Evolutionary conservation across 306 rosid species (phyloP).

Genomic region (Leucaena leucocephala): DNA sequence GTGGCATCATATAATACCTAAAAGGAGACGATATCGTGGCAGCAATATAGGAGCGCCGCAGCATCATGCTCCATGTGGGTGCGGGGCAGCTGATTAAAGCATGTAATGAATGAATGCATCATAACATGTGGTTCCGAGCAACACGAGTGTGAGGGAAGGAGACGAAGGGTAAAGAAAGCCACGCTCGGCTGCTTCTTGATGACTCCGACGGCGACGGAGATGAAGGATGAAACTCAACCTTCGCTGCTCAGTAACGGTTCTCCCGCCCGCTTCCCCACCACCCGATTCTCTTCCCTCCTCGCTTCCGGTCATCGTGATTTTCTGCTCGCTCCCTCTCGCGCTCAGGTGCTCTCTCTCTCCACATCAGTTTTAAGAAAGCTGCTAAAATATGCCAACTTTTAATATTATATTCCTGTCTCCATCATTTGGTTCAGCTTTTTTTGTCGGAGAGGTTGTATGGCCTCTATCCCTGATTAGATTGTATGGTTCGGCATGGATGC

Average conservation of each 20-base stretch:
- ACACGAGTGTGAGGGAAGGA: constrained; percentile 43
- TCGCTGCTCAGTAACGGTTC: constrained; percentile 37
- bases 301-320: constrained; percentile 74
- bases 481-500: no score
- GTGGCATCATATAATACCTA: neutral
- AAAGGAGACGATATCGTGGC: neutral
- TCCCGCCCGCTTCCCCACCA: constrained; percentile 12
- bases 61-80: constrained; percentile 19
- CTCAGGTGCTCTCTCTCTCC: constrained; percentile 59
- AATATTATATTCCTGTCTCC: neutral
- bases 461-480: neutral
- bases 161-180: neutral
- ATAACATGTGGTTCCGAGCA: constrained; percentile 48
- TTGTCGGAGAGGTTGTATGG: neutral
- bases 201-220: neutral
- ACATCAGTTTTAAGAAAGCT: neutral
- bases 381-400: neutral
- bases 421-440: constrained; percentile 11
- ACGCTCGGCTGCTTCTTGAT: neutral
- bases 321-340: constrained; percentile 65
- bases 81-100: constrained; percentile 29
- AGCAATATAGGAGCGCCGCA: neutral
- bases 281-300: constrained; percentile 42
- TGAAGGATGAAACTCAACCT: constrained; percentile 36
- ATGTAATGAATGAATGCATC: constrained; percentile 31